Percentiles rank a stretch among this genome's conserved stretches.
Conservation (phyloP, 2,329 filamentous ascomycete species). For the Whalleya microplaca region DNA sequence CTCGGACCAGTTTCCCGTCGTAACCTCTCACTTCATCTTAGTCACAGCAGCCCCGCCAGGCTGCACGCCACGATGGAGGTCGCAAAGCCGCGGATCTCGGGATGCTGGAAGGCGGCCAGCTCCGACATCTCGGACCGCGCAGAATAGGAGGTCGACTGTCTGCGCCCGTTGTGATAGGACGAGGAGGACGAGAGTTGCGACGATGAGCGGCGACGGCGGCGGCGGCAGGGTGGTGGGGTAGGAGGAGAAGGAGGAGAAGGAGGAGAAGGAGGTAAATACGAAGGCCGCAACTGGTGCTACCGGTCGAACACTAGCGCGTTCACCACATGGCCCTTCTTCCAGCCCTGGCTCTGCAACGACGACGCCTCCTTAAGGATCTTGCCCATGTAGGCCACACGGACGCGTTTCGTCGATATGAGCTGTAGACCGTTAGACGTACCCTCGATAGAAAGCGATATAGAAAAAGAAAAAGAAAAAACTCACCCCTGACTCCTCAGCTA, state of each 20-base stretch:
- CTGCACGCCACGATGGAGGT: background rate
- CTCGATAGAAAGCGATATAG: background rate
- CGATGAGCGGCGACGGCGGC: background rate
- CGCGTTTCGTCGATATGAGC: constrained; percentile 60
- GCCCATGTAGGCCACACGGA: constrained; percentile 81
- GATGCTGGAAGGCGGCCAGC: background rate
- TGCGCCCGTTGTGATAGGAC: background rate
- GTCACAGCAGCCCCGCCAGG: background rate
- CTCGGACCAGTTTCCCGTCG: too few relatives aligned
- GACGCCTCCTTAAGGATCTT: constrained; percentile 73
- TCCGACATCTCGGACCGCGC: background rate
- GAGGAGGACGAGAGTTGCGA: background rate
- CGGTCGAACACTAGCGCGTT: constrained; percentile 72
- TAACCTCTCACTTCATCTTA: too few relatives aligned
- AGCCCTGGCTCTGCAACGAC: constrained; percentile 71
- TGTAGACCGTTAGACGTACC: constrained; percentile 35
- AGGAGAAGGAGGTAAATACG: background rate
- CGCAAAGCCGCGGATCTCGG: background rate
- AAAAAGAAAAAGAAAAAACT: constrained; percentile 35
- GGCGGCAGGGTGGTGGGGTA: constrained; percentile 2
- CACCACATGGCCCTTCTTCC: constrained; percentile 74
- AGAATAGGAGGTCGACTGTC: too few relatives aligned
- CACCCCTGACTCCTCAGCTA: constrained; percentile 68
- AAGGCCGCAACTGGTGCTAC: constrained; percentile 35
- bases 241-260: background rate